Conservation (phyloP, 2,329 filamentous ascomycete genomes). For the Alternaria alternata region DNA sequence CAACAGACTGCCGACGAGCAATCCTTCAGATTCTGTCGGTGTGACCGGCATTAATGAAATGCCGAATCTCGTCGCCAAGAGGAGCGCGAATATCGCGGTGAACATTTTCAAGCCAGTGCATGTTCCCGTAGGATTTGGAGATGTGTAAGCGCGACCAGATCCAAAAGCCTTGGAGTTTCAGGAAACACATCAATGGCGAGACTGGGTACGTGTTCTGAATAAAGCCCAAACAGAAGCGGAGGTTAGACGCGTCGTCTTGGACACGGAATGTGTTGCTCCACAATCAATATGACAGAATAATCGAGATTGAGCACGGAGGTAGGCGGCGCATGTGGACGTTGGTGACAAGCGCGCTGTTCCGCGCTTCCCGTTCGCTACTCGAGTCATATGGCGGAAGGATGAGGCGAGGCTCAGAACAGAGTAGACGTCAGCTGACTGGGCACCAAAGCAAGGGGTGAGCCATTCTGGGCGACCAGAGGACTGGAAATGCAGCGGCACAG, state of each 20-base stretch:
- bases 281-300: constrained; percentile 9
- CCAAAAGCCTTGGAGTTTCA: background rate
- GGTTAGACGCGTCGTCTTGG: constrained; percentile 2
- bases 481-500: constrained; percentile 14
- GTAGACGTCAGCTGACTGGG: constrained; percentile 19
- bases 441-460: constrained; percentile 10
- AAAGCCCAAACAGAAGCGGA: background rate
- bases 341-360: constrained; percentile 31
- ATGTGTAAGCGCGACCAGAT: background rate
- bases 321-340: constrained; percentile 15
- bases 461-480: constrained; percentile 1
- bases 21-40: constrained; percentile 12
- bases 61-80: background rate
- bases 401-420: constrained; percentile 23
- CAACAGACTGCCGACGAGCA: constrained; percentile 7
- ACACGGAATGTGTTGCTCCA: constrained; percentile 8
- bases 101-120: background rate
- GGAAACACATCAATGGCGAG: background rate
- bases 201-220: background rate
- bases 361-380: constrained; percentile 29
- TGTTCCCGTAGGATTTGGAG: background rate
- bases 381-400: constrained; percentile 28
- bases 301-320: constrained; percentile 6
- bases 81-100: background rate
- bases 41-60: background rate